These are phyloP conservation scores for Aspergillus chevalieri DNA, from an alignment of 2,329 filamentous ascomycete species.

Conservation along the genomic window DNA sequence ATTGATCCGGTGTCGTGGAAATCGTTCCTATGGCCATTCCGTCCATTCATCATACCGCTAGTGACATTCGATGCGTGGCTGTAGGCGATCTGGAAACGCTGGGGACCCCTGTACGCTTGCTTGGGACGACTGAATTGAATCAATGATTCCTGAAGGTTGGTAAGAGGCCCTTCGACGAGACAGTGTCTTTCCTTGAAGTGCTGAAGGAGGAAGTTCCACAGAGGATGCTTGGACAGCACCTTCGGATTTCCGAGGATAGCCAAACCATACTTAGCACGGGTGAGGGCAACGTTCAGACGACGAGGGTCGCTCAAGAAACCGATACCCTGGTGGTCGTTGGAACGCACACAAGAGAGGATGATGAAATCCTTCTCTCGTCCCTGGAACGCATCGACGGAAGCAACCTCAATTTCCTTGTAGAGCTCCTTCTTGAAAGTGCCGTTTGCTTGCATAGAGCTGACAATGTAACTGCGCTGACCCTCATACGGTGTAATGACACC, in stretches of 20 bases:
- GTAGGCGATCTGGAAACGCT: constrained; percentile 77
- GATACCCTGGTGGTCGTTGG: constrained; percentile 97
- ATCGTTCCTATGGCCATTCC: constrained; percentile 46
- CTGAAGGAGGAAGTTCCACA: constrained; percentile 91
- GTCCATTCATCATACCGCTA: constrained; percentile 47
- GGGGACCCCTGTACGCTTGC: constrained; percentile 81
- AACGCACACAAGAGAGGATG: constrained; percentile 92
- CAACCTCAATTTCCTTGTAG: constrained; percentile 98
- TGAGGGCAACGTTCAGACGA: constrained; percentile 93
- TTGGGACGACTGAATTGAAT: constrained; percentile 93
- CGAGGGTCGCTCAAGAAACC: constrained; percentile 97
- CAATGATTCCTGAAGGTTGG: constrained; percentile 90
- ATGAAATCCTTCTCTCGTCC: constrained; percentile 99
- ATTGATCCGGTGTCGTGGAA: constrained; percentile 77
- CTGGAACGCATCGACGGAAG: constrained; percentile 97
- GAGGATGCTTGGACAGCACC: constrained; percentile 91
- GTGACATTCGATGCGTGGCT: constrained; percentile 59
- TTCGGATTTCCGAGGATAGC: constrained; percentile 98
- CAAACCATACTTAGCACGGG: constrained; percentile 91
- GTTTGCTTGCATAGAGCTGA: constrained; percentile 98
- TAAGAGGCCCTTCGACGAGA: constrained; percentile 88
- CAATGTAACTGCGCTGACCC: constrained; percentile 95
- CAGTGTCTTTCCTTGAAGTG: constrained; percentile 98
- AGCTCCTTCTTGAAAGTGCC: constrained; percentile 97
- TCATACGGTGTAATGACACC: constrained; percentile 99